Evolutionary conservation across 2,329 filamentous ascomycete genomes (phyloP), one percentile per base, ranked within the genome.

Genomic region (Anthostomella pinea): DNA sequence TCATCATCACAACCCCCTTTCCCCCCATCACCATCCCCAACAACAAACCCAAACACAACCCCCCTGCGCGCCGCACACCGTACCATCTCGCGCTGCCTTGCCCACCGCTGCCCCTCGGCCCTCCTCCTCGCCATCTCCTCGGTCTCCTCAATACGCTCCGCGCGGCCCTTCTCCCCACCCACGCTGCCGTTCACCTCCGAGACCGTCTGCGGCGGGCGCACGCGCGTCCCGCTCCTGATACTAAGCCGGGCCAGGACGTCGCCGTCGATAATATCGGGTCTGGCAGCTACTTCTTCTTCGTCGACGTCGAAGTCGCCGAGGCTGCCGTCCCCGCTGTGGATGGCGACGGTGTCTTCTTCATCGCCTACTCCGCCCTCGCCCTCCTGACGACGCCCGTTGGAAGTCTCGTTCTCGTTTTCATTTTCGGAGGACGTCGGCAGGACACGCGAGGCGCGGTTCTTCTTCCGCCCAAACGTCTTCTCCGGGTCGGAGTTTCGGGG

Each of bases 181-280:
- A 77, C 65, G 39, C 72, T 75, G 27, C 71, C 73, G 33, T 79
- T 79, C 41, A 78, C 70, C 29, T 76, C 67, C 7, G 73, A 72
- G 2, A 57, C 44, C 3, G 43, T 41, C 44, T 68, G 64, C 11
- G 62, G 48, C 23, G 62, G 63, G 0, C 63, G 56, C 13, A 62
- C 49, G 8, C 61, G 51, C 13, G 58, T 59, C 8, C 64, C 63
- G 38, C 63, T 65, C 11, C 63, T 58, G 8, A 66, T 44, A 1
- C 63, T 58, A 39, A 66, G 41, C 23, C 57, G 51, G 3, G 61
- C 59, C 1, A 57, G 30, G 3, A 54, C 35, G 26, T 51, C 45
- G 4, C 35, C 37, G 30, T 51, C 46, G 15, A 43, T 9, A 4
- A 28, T 33, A 8, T 35, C n/a, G n/a, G 13, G 27, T 20, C 21